Evolutionary conservation across 1,139 yeast species (phyloP).

Genomic region (Kurtzmaniella quercitrusa): DNA sequence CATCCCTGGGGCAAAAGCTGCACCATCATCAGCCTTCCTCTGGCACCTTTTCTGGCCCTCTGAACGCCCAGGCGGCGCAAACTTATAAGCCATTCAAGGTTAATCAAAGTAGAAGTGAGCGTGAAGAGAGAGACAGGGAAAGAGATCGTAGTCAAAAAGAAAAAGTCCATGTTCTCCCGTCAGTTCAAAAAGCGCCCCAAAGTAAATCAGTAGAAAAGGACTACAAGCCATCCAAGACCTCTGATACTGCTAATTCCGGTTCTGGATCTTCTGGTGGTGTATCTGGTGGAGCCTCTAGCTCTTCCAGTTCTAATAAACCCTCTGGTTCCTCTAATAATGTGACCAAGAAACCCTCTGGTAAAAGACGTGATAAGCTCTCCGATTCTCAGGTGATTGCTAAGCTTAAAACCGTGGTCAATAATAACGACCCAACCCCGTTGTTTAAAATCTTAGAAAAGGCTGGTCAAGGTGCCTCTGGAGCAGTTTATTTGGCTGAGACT

Average conservation of each 20-base stretch:
- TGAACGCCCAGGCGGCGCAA: constrained; percentile 1
- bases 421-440: constrained; percentile 76
- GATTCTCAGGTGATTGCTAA: constrained; percentile 85
- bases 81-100: constrained; percentile 1
- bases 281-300: constrained; percentile 7
- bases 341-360: constrained; percentile 12
- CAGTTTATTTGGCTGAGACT: constrained; percentile 85
- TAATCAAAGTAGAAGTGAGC: not conserved
- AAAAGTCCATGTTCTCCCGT: not conserved
- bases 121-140: not conserved
- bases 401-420: constrained; percentile 77
- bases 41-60: not conserved
- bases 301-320: constrained; percentile 11
- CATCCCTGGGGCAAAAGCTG: not conserved
- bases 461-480: constrained; percentile 99
- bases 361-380: constrained; percentile 67
- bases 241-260: constrained; percentile 15
- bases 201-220: not conserved
- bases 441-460: constrained; percentile 90
- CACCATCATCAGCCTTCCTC: not conserved
- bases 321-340: constrained; percentile 39
- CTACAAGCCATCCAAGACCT: not conserved
- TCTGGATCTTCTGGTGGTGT: constrained; percentile 19
- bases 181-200: not conserved
- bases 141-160: constrained; percentile 4